Evolutionary conservation across 2,329 filamentous ascomycete species (phyloP).

Genomic region (Exophiala lecanii-corni): DNA sequence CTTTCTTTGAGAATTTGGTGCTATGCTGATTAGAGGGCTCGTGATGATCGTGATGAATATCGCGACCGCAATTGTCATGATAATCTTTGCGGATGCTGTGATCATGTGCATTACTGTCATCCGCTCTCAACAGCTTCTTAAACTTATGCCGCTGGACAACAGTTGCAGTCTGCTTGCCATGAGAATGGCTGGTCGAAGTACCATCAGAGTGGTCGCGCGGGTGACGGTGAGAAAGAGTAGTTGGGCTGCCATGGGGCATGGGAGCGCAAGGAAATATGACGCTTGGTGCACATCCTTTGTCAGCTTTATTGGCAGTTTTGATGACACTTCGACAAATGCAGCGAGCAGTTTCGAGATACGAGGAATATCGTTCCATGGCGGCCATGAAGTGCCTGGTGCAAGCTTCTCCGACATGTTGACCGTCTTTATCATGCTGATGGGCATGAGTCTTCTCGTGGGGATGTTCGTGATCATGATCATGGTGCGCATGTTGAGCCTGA

Average conservation of each 20-base stretch:
- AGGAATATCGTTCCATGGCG: constrained; percentile 24
- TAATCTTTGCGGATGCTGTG: background rate
- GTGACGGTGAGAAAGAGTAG: background rate
- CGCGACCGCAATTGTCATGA: background rate
- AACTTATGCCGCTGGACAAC: background rate
- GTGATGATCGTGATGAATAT: background rate
- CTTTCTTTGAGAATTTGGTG: background rate
- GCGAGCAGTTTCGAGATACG: constrained; percentile 24
- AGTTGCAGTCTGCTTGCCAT: background rate
- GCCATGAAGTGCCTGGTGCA: constrained; percentile 22
- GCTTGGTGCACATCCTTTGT: background rate
- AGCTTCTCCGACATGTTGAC: constrained; percentile 13
- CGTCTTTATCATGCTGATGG: constrained; percentile 20
- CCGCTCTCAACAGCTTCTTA: too few species aligned
- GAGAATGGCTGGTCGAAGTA: too few species aligned
- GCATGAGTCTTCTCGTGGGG: background rate
- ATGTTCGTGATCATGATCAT: background rate
- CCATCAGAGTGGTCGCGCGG: background rate
- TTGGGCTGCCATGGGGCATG: background rate
- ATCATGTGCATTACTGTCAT: too few species aligned
- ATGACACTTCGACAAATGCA: constrained; percentile 22
- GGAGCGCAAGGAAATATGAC: background rate
- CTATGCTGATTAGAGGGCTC: background rate
- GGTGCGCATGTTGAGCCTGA: background rate
- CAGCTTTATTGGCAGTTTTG: background rate